phyloP scores from a whole-genome alignment of 2,329 filamentous ascomycete species.

The Aspergillus brunneoviolaceus region DNA sequence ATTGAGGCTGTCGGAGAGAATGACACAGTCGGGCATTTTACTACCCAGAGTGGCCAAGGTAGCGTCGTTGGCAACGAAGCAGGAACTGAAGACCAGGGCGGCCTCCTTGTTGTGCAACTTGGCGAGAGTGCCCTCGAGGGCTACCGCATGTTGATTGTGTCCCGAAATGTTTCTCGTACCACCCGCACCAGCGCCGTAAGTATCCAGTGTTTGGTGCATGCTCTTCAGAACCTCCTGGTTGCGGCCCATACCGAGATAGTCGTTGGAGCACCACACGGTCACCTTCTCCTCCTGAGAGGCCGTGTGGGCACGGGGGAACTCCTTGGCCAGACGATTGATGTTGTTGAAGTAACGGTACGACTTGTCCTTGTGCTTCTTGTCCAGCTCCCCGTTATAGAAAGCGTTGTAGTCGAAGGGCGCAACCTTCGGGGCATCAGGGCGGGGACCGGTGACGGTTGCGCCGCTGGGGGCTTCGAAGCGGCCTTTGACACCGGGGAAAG shows the following conservation, averaged over 20 bases:
- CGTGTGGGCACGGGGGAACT: conserved; percentile 95
- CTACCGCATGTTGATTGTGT: conserved; percentile 91
- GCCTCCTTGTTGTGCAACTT: conserved; percentile 89
- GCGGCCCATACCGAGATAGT: conserved; percentile 96
- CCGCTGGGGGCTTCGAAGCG: conserved; percentile 24
- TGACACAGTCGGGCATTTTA: conserved; percentile 94
- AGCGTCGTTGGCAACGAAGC: conserved; percentile 97
- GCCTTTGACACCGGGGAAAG: conserved; percentile 20
- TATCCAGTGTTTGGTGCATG: conserved; percentile 94
- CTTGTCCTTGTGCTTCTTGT: conserved; percentile 99
- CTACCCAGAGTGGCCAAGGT: conserved; percentile 95
- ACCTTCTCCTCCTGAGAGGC: conserved; percentile 77
- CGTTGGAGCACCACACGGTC: conserved; percentile 98
- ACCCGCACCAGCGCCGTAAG: conserved; percentile 90
- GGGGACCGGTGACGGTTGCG: conserved; percentile 40
- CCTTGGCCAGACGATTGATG: conserved; percentile 95
- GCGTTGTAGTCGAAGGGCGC: conserved; percentile 82
- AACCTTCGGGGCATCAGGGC: conserved; percentile 49
- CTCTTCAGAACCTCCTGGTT: conserved; percentile 81
- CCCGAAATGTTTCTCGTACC: conserved; percentile 97
- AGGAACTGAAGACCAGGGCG: conserved; percentile 92
- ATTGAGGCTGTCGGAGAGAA: conserved; percentile 95
- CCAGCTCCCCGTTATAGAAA: conserved; percentile 84
- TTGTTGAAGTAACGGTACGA: conserved; percentile 99
- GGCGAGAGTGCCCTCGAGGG: conserved; percentile 76